phyloP scores from a whole-genome alignment of 2,329 filamentous ascomycete species.

The Microsporum audouinii region DNA sequence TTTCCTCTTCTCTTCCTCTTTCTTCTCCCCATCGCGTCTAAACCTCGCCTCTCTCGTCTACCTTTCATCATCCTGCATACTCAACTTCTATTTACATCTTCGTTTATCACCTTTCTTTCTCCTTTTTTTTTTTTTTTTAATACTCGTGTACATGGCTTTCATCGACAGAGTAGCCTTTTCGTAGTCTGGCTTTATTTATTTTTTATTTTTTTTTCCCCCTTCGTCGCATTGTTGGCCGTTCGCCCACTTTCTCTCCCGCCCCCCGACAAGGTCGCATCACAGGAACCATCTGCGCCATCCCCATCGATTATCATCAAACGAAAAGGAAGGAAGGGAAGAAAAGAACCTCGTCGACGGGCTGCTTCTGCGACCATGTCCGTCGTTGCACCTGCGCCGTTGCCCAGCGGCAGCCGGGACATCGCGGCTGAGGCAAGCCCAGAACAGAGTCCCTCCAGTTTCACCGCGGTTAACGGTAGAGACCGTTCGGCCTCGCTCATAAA shows the following conservation, averaged over 20 bases:
- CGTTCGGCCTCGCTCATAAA: slow-evolving; percentile 11
- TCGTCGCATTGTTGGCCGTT: background rate
- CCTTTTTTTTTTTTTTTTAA: slow-evolving; percentile 10
- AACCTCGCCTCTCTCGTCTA: slow-evolving; percentile 3
- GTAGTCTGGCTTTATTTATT: background rate
- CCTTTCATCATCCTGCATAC: slow-evolving; percentile 2
- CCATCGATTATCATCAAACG: background rate
- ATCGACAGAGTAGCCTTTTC: background rate
- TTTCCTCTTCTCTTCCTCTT: background rate
- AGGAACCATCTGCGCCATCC: background rate
- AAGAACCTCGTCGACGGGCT: background rate
- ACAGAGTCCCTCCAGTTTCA: slow-evolving; percentile 36
- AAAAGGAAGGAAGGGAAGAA: background rate
- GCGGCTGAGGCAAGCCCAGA: slow-evolving; percentile 24
- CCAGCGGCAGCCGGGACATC: slow-evolving; percentile 20
- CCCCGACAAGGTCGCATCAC: background rate
- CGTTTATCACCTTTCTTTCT: slow-evolving; percentile 8
- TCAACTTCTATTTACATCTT: background rate
- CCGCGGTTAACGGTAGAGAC: slow-evolving; percentile 36
- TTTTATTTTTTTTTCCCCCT: background rate
- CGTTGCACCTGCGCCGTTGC: slow-evolving; percentile 25
- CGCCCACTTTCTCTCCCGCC: slow-evolving; percentile 2
- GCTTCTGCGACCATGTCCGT: slow-evolving; percentile 23
- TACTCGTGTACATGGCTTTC: background rate
- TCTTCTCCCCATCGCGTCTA: background rate